Evolutionary conservation across 441 rosid genomes (phyloP), one percentile per base, ranked within the genome.

Genomic region (Dalechampia spathulata): DNA sequence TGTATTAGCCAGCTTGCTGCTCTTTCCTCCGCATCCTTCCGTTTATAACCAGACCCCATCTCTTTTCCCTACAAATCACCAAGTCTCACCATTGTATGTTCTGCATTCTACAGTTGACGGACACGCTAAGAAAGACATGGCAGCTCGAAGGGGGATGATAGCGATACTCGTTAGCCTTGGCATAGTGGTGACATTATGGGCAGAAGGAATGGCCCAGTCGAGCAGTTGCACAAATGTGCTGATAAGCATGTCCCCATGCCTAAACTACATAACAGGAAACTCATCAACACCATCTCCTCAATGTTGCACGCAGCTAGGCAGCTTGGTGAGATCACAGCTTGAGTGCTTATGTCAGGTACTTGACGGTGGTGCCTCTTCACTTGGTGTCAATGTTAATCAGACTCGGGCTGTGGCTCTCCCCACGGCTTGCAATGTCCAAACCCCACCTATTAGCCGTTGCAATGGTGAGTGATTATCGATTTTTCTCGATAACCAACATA

Each of bases 321-420:
- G 13, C 20, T 70, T 60, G 0, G 75, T 69, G 46, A 37, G 21
- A 34, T 64, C 75, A 21, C 60, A 67, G 55, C 83, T 79, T 3
- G 63, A 59, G 43, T 78, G 83, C 60, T 57, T 75, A 12, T 78
- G 79, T 42, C 51, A 57, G 45, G 74, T 72, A 21, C 60, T 78
- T 40, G 65, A 57, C 5, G 78, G 78, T 1, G 72, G 75, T 8
- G 63, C 58, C 51, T 64, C 75, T 1, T 62, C 77, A 4, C 55
- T 78, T 19, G 83, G 83, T 1, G 37, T 75, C 63, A 66, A 34
- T 43, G 40, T 78, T 47, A 73, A 75, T 26, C 83, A 72, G 62
- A 80, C 93, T 38, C 86, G 57, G 69, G 86, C 93, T 36, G 52
- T 76, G 67, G 77, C 75, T 48, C 84, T 83, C 59, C 94, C 94